phyloP scores from a whole-genome alignment of 1,284 basidiomycete species.

The Irpex sp. region DNA sequence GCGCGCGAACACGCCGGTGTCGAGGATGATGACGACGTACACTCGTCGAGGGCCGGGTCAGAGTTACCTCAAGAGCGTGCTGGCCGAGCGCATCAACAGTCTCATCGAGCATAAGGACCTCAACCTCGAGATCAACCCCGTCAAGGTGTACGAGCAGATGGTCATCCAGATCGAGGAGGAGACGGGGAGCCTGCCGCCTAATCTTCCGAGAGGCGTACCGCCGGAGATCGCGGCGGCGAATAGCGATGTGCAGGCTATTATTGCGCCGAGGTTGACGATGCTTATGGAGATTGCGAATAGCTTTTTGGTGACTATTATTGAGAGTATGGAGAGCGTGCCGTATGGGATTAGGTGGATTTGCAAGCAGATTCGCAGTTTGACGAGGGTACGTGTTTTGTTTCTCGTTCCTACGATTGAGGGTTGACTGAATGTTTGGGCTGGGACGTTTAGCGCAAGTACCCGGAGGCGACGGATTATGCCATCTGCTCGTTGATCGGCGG shows the following conservation, averaged over 20 bases:
- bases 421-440: no score
- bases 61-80: conserved; percentile 93
- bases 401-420: no score
- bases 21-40: conserved; percentile 99
- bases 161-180: conserved; percentile 97
- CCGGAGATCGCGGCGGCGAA: conserved; percentile 93
- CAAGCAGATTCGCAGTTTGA: conserved; percentile 96
- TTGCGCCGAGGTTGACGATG: conserved; percentile 93
- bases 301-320: conserved; percentile 96
- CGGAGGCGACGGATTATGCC: conserved; percentile 94
- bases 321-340: conserved; percentile 94
- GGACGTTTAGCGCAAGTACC: conserved; percentile 82
- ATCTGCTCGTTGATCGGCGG: conserved; percentile 98
- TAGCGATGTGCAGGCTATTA: conserved; percentile 93
- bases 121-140: conserved; percentile 97
- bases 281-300: conserved; percentile 99
- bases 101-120: conserved; percentile 98
- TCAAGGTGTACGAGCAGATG: conserved; percentile 99
- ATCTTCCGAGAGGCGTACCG: conserved; percentile 87
- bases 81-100: conserved; percentile 96
- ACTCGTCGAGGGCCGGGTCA: conserved; percentile 97
- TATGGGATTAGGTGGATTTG: conserved; percentile 99
- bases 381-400: conserved; percentile 81
- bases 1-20: conserved; percentile 97
- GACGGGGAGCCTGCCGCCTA: conserved; percentile 83